Evolutionary conservation across 169 alveolate species (phyloP).

Genomic region (Babesia gibsoni): DNA sequence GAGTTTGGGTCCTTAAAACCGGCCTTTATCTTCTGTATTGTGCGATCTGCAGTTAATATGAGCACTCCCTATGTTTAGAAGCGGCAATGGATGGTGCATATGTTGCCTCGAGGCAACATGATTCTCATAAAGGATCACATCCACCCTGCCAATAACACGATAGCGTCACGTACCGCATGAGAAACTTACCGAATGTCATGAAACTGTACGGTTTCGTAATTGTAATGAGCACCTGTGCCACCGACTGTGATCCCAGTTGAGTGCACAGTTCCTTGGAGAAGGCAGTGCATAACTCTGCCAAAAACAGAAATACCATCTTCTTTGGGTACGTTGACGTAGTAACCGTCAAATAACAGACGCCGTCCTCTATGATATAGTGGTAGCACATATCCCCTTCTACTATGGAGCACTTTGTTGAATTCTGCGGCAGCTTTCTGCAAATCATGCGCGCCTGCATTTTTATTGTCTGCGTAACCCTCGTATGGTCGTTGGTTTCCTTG

Average conservation of each 20-base stretch:
- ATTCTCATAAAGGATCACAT: too few relatives aligned
- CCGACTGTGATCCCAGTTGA: constrained; percentile 62
- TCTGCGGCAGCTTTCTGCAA: constrained; percentile 33
- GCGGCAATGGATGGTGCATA: background rate
- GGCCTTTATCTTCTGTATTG: constrained; percentile 69
- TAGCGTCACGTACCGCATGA: too few relatives aligned
- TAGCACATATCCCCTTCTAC: constrained; percentile 50
- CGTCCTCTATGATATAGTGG: constrained; percentile 74
- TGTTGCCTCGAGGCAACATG: too few relatives aligned
- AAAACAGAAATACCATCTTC: constrained; percentile 69
- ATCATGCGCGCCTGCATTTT: constrained; percentile 58
- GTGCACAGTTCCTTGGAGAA: constrained; percentile 65
- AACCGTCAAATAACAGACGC: constrained; percentile 71
- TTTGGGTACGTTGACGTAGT: constrained; percentile 67
- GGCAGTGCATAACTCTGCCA: constrained; percentile 71
- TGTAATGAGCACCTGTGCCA: constrained; percentile 54
- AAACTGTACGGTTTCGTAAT: constrained; percentile 74
- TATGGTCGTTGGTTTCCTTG: background rate
- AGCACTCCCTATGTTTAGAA: background rate
- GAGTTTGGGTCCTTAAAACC: constrained; percentile 74
- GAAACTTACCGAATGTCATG: constrained; percentile 71
- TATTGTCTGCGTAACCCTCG: constrained; percentile 28
- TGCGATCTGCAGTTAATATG: constrained; percentile 76
- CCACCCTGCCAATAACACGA: too few relatives aligned
- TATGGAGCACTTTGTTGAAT: constrained; percentile 35